Percentiles rank a stretch among this genome's conserved stretches.
These are phyloP conservation scores for Paecilomyces variotii DNA, from an alignment of 2,329 filamentous ascomycete genomes.

Conservation along the genomic window DNA sequence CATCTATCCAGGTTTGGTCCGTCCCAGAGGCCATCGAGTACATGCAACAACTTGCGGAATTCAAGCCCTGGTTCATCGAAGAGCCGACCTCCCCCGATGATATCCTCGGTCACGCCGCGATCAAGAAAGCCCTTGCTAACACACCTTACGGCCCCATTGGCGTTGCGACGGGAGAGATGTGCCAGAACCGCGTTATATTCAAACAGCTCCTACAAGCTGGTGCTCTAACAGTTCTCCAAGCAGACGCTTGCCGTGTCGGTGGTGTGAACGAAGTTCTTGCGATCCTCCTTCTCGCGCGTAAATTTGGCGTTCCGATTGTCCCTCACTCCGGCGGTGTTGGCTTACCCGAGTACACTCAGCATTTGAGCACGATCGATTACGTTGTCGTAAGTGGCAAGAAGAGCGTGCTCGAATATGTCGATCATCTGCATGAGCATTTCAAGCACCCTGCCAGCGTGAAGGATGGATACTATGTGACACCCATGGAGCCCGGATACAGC, in stretches of 20 bases:
- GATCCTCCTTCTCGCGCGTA: constrained; percentile 70
- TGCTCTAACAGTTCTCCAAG: constrained; percentile 81
- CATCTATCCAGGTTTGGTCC: constrained; percentile 58
- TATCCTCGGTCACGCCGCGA: constrained; percentile 77
- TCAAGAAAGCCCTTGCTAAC: constrained; percentile 65
- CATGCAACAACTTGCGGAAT: constrained; percentile 74
- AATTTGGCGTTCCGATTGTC: constrained; percentile 69
- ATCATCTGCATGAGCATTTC: constrained; percentile 91
- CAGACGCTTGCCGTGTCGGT: constrained; percentile 82
- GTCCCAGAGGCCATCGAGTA: constrained; percentile 82
- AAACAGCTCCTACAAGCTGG: constrained; percentile 77
- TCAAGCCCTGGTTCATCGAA: constrained; percentile 83
- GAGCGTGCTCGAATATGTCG: constrained; percentile 81
- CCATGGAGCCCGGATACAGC: constrained; percentile 74
- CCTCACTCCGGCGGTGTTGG: constrained; percentile 86
- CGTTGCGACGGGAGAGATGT: constrained; percentile 90
- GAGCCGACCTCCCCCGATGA: constrained; percentile 89
- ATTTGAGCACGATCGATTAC: constrained; percentile 87
- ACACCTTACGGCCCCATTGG: constrained; percentile 56
- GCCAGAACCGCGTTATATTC: constrained; percentile 89
- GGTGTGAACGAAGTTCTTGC: constrained; percentile 88
- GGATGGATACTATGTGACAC: constrained; percentile 83
- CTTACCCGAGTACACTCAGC: constrained; percentile 88
- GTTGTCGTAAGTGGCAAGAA: constrained; percentile 75
- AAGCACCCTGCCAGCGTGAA: constrained; percentile 70